Conservation (phyloP, 2,329 filamentous ascomycete species). For the Aschersonia sp. region DNA sequence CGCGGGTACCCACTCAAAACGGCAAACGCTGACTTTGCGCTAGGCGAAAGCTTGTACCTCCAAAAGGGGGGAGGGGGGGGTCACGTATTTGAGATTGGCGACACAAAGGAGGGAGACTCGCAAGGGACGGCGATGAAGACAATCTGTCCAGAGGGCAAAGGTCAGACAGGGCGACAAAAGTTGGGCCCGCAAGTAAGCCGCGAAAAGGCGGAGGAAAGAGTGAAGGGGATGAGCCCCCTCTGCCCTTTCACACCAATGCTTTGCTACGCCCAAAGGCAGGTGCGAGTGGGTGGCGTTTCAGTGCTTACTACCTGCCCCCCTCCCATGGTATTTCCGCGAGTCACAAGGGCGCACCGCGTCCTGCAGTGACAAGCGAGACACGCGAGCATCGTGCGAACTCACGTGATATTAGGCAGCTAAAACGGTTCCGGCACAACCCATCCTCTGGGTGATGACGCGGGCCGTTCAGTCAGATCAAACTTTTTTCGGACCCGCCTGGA, state of each 20-base stretch:
- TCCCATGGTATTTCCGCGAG: slow-evolving; percentile 1
- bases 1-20: background rate
- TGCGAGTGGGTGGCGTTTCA: background rate
- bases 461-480: no score
- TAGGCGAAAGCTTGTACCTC: background rate
- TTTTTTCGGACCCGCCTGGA: no score
- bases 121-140: background rate
- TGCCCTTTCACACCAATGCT: background rate
- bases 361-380: slow-evolving; percentile 3
- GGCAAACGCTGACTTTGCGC: background rate
- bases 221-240: background rate
- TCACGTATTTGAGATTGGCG: background rate
- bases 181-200: background rate
- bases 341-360: slow-evolving; percentile 9
- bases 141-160: background rate
- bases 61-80: background rate
- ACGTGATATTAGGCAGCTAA: slow-evolving; percentile 23
- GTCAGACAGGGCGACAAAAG: background rate
- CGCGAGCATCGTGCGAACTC: slow-evolving; percentile 20
- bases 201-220: background rate
- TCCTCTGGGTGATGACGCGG: no score
- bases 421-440: background rate
- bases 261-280: background rate
- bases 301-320: background rate
- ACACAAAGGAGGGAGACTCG: background rate